Evolutionary conservation across 2,329 filamentous ascomycete genomes (phyloP), one percentile per base, ranked within the genome.

Genomic region (Aspergillus ochraceoroseus): DNA sequence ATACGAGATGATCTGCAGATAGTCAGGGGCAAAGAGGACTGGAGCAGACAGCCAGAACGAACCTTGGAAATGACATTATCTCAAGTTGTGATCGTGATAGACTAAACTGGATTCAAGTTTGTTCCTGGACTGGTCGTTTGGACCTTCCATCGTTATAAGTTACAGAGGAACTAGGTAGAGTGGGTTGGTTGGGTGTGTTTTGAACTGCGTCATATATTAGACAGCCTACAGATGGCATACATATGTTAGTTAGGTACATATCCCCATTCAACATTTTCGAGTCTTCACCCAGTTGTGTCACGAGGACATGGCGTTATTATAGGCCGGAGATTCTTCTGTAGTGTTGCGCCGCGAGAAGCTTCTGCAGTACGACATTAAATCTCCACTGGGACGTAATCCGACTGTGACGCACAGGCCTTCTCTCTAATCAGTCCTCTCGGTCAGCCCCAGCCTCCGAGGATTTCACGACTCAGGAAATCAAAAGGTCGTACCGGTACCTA

Each of bases 1-100:
- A 33, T n/a, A 14, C n/a, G n/a, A 3, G 18, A 33, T 33, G 31
- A 23, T 23, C 31, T 33, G 31, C 31, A 33, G 31, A 33, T 33
- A 33, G 31, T 11, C n/a, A 33, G 31, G 31, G 31, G 31, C 19
- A 33, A 22, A 9, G 20, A 9, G 9, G 20, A 22, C 9, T 22
- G 20, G 5, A 5, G 9, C 20, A 5, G 20, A 5, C 20, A 22
- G 20, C n/a, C n/a, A n/a, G n/a, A n/a, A n/a, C n/a, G n/a, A n/a
- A 3, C 11, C 7, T 17, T 7, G 11, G 13, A 9, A 12, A 33
- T 33, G 31, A 23, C 31, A 19, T 23, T 33, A 23, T 33, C 18
- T 12, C 20, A 5, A 22, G 11, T 18, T 13, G 15, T 5, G 9
- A 3, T 22, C 23, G 6, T 22, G n/a, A 23, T 17, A 17, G 18